Evolutionary conservation across 139 green algal genomes (phyloP), one percentile per base, ranked within the genome.

Genomic region (Micractinium sp.): DNA sequence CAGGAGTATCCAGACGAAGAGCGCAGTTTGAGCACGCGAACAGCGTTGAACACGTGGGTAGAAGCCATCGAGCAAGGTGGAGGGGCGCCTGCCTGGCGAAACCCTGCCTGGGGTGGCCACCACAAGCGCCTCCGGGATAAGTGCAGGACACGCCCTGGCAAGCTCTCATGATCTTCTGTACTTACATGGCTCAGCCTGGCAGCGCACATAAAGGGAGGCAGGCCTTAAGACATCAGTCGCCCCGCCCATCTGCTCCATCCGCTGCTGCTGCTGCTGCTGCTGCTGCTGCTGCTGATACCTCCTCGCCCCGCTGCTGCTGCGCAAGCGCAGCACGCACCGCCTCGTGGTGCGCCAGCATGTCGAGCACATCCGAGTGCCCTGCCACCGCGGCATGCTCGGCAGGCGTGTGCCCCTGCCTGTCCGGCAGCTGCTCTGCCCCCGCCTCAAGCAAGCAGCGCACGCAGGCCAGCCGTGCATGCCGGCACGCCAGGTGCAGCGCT

Each of bases 401-500:
- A 16, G 71, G 33, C 31, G 47, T 88, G 13, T 35, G n/a, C n/a
- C 71, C 85, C 1, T 29, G 15, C 12, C 19, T 9, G 22, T 82
- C 47, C 0, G 5, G 22, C 20, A 82, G 33, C 23, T 56, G 31
- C 31, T 22, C 31, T 82, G 85, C 85, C 0, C 85, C 85, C 5
- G 41, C 71, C 0, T 88, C 85, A 3, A 88, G 85, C 71, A 88
- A 69, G 20, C 80, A 77, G 25, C 53, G 74, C 3, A 74, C 47
- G 85, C 85, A 88, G 22, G 71, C 85, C 71, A 82, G 71, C 71
- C 47, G 85, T 25, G 71, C 85, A 31, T 81, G 71, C 16, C 85
- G 56, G 47, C 85, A 82, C 16, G 85, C 85, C 69, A 88, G 31
- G 85, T 88, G 85, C 27, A 88, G 85, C 1, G 83, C 83, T 87